phyloP scores from a whole-genome alignment of 2,329 filamentous ascomycete genomes.

The Zasmidium angulare region DNA sequence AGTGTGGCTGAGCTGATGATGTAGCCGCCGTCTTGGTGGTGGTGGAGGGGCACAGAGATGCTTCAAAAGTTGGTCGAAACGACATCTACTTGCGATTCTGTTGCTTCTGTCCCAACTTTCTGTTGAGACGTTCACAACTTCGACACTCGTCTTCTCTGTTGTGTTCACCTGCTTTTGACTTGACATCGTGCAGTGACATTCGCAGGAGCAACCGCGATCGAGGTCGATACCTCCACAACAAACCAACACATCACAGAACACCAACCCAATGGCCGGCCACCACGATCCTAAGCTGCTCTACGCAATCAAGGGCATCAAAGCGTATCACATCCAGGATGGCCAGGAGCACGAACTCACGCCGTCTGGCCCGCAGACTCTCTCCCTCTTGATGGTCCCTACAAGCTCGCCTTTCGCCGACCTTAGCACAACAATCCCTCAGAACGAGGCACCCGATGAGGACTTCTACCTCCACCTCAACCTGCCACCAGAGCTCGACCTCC shows the following conservation, averaged over 20 bases:
- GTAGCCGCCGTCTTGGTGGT: no score
- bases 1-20: neutral
- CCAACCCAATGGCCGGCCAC: conserved; percentile 47
- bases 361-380: conserved; percentile 85
- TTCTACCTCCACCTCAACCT: conserved; percentile 96
- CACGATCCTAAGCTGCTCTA: conserved; percentile 58
- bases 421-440: conserved; percentile 57
- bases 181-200: neutral
- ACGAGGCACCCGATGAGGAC: conserved; percentile 70
- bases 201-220: no score
- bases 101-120: conserved; percentile 3
- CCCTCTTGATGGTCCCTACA: conserved; percentile 93
- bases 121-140: neutral
- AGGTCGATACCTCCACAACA: neutral
- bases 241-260: conserved; percentile 13
- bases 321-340: conserved; percentile 88
- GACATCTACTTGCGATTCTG: neutral
- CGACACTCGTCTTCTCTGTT: neutral
- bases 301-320: conserved; percentile 76
- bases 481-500: conserved; percentile 89
- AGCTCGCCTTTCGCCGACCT: conserved; percentile 65
- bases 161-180: neutral
- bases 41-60: neutral
- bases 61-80: neutral
- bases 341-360: conserved; percentile 79